phyloP scores from a whole-genome alignment of 1,284 basidiomycete species.

The Sporisorium exsertum region DNA sequence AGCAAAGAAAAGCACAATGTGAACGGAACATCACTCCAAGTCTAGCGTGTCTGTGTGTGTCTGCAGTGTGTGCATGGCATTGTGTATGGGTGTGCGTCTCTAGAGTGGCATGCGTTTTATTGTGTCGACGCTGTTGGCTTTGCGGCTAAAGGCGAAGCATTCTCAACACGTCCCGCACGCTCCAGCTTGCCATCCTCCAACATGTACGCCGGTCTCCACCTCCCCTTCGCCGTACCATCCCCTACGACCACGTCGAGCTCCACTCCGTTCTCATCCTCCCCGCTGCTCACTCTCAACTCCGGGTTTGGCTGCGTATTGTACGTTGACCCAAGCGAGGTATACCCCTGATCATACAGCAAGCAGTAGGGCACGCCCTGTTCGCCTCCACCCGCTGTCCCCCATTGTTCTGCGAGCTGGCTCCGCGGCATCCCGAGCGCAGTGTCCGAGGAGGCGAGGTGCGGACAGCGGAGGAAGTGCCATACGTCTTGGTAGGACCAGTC shows the following conservation, averaged over 20 bases:
- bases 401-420: background rate
- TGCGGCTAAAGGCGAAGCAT: slow-evolving; percentile 4
- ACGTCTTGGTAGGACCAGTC: slow-evolving; percentile 92
- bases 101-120: background rate
- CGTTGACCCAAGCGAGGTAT: slow-evolving; percentile 94
- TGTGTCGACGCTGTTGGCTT: background rate
- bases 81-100: background rate
- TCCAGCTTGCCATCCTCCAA: slow-evolving; percentile 81
- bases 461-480: slow-evolving; percentile 84
- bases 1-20: no score
- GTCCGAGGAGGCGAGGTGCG: slow-evolving; percentile 74
- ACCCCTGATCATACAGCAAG: slow-evolving; percentile 89
- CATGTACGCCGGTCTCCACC: slow-evolving; percentile 81
- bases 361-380: slow-evolving; percentile 76
- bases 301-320: slow-evolving; percentile 95
- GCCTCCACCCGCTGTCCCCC: slow-evolving; percentile 37
- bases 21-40: no score
- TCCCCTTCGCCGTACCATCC: slow-evolving; percentile 39
- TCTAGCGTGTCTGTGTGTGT: background rate
- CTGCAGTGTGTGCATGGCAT: background rate
- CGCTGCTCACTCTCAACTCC: slow-evolving; percentile 73
- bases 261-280: slow-evolving; percentile 13
- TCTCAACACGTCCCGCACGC: slow-evolving; percentile 72
- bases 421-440: slow-evolving; percentile 56
- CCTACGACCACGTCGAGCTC: slow-evolving; percentile 13